Evolutionary conservation across 179 eudicot species (phyloP).

Genomic region (Gypsophila paniculata): DNA sequence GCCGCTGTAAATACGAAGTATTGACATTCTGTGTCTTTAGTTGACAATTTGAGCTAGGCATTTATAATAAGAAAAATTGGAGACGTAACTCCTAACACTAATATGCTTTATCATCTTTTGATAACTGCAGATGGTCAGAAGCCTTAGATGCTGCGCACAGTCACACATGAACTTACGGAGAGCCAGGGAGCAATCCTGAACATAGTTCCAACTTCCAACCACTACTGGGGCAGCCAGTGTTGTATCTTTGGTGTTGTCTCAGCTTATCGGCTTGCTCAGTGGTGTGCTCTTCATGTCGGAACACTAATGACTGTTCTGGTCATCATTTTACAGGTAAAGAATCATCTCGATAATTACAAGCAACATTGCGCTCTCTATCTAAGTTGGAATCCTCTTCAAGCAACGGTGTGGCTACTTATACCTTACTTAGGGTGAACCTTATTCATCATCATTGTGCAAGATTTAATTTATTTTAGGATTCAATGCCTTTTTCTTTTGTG

Average conservation of each 20-base stretch:
- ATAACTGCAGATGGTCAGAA: constrained; percentile 37
- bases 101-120: not conserved
- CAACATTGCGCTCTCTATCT: too few relatives aligned
- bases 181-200: constrained; percentile 87
- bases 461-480: not conserved
- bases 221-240: constrained; percentile 98
- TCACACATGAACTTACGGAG: constrained; percentile 90
- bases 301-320: constrained; percentile 47
- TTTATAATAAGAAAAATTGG: too few relatives aligned
- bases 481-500: not conserved
- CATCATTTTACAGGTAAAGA: too few relatives aligned
- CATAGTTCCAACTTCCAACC: constrained; percentile 95
- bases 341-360: too few relatives aligned
- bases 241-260: constrained; percentile 79
- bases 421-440: too few relatives aligned
- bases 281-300: constrained; percentile 89
- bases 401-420: too few relatives aligned
- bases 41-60: too few relatives aligned
- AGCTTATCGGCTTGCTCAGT: constrained; percentile 88
- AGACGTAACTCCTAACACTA: not conserved
- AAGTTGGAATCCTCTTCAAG: too few relatives aligned
- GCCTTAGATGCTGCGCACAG: constrained; percentile 87
- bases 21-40: too few relatives aligned
- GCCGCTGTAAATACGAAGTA: too few relatives aligned
- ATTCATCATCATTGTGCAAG: too few relatives aligned